Conservation (phyloP, 805 yeast genomes). For the Wickerhamomyces sydowiorum region DNA sequence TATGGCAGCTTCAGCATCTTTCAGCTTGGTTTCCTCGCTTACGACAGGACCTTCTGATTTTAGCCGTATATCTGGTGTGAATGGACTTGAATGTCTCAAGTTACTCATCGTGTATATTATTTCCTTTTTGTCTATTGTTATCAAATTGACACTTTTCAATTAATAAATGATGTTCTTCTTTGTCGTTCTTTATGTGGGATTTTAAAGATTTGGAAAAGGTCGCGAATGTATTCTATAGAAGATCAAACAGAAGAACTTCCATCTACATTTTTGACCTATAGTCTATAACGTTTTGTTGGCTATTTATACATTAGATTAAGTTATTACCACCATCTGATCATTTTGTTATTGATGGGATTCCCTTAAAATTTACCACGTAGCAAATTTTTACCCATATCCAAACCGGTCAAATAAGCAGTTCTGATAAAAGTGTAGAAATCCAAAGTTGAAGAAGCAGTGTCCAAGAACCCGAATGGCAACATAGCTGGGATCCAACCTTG, state of each 20-base stretch:
- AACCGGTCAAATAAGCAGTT: conserved; percentile 72
- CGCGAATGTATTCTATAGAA: background rate
- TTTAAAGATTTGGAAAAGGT: too few species aligned
- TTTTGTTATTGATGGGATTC: too few species aligned
- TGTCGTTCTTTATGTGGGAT: too few species aligned
- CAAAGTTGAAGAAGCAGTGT: conserved; percentile 71
- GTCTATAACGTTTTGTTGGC: too few species aligned
- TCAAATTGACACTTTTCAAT: too few species aligned
- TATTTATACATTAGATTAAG: too few species aligned
- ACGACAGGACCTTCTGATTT: background rate
- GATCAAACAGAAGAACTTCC: background rate
- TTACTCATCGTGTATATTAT: background rate
- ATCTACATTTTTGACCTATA: too few species aligned
- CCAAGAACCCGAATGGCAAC: conserved; percentile 94
- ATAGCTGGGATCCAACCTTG: conserved; percentile 99
- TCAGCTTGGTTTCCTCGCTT: background rate
- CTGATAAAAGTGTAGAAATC: conserved; percentile 64
- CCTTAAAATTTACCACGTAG: conserved; percentile 62
- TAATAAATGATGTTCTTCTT: too few species aligned
- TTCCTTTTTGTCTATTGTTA: too few species aligned
- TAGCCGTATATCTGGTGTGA: background rate
- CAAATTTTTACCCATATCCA: conserved; percentile 69
- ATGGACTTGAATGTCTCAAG: background rate
- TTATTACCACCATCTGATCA: too few species aligned
- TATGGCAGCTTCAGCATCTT: conserved; percentile 13